Evolutionary conservation across 257 asterid genomes (phyloP).

Genomic region (Marsdenia floribunda): DNA sequence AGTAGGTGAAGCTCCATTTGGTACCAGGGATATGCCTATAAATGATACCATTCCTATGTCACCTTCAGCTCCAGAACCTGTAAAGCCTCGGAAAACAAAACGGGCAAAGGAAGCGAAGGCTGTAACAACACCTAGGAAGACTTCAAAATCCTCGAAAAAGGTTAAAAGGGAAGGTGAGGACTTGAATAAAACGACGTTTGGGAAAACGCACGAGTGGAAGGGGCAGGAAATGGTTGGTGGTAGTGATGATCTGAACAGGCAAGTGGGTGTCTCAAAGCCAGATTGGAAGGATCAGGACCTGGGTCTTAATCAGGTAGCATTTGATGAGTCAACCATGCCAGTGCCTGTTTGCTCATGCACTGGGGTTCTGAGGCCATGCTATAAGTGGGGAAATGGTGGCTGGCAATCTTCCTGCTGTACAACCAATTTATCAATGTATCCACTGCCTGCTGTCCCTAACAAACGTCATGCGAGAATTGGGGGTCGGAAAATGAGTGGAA

Average conservation of each 20-base stretch:
- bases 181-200: conserved; percentile 36
- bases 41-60: conserved; percentile 41
- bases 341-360: conserved; percentile 95
- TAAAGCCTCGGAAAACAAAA: conserved; percentile 58
- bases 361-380: conserved; percentile 77
- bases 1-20: conserved; percentile 45
- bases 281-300: conserved; percentile 94
- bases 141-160: conserved; percentile 52
- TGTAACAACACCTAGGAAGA: conserved; percentile 27
- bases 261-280: conserved; percentile 30
- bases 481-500: conserved; percentile 96
- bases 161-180: conserved; percentile 58
- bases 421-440: conserved; percentile 76
- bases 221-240: conserved; percentile 28
- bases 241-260: conserved; percentile 31
- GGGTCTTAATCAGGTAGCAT: conserved; percentile 86
- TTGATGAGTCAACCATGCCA: conserved; percentile 90
- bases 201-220: conserved; percentile 43
- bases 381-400: conserved; percentile 99
- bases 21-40: conserved; percentile 40
- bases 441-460: conserved; percentile 88
- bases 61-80: conserved; percentile 47
- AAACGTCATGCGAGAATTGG: conserved; percentile 94
- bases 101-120: conserved; percentile 62
- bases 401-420: conserved; percentile 99